Base-by-base conservation (phyloP, 2,329 filamentous ascomycete genomes). In the Cladosporium sp. region DNA sequence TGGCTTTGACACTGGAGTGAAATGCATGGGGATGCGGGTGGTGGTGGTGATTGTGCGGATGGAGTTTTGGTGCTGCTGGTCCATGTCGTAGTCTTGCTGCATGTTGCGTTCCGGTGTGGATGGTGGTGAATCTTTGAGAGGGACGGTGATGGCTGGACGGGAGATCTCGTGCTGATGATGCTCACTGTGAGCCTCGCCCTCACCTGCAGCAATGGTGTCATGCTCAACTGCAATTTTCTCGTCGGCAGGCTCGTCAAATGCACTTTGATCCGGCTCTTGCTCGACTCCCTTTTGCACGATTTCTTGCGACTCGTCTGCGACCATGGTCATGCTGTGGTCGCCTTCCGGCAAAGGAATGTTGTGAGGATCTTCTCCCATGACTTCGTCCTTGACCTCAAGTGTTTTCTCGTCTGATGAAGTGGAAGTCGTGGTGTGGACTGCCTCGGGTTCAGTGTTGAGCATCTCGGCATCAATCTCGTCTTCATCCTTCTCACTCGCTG, bases 401-500 rank as follows among this genome's bases (percentile, higher is more conserved):
- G 56, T 33, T 26, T 16, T 21, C 21, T 44, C 16, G 26, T 55
- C 29, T 23, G 49, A 16, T 11, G 10, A 16, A 7, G 11, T n/a
- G 4, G 50, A 53, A 37, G 21, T 7, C 28, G 26, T 14, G 53
- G 21, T 11, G 29, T 53, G 6, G 7, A 16, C 46, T 21, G 37
- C 10, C 3, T 26, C 63, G n/a, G 55, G 5, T 35, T 35, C 44
- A 2, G 56, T 6, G 14, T 37, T 18, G 8, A 37, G 12, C 7
- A 31, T 28, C 40, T 55, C 65, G 62, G 58, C 37, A 1, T 66
- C 64, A 28, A 58, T 78, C 2, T 70, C 69, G 28, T 76, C 73
- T 26, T 77, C 77, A 33, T 85, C 84, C 73, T 89, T 89, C 64
- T 87, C 85, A 57, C 87, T 89, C 72, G 89, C 83, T 21, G 84